Conservation (phyloP, 371 early-diverging fungal species). For the Mortierella sp. region DNA sequence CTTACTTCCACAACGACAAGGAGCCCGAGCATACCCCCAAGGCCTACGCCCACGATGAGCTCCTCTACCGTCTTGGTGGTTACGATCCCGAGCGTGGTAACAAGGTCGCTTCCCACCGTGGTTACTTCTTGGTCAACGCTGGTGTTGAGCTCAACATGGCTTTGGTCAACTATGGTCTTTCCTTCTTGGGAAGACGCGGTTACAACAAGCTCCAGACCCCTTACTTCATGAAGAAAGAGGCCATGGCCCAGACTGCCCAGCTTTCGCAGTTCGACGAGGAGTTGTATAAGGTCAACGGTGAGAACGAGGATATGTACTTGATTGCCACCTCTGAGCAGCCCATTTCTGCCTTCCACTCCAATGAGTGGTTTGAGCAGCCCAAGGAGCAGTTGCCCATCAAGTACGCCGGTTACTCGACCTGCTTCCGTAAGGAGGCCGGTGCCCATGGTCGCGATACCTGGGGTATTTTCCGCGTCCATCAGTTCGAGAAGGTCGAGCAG, state of each 20-base stretch:
- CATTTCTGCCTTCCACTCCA: conserved; percentile 96
- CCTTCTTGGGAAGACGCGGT: conserved; percentile 90
- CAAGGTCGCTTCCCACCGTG: conserved; percentile 99
- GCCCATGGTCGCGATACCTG: conserved; percentile 99
- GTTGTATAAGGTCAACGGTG: conserved; percentile 95
- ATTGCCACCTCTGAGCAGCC: conserved; percentile 99
- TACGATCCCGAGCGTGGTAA: conserved; percentile 94
- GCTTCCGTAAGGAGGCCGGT: conserved; percentile 99
- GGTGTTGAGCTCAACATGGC: conserved; percentile 98
- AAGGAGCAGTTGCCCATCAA: conserved; percentile 93
- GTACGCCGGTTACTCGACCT: conserved; percentile 99
- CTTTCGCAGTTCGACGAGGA: conserved; percentile 99
- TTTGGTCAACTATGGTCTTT: conserved; percentile 97
- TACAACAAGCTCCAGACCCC: conserved; percentile 99
- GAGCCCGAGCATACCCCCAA: conserved; percentile 77
- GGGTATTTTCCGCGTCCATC: conserved; percentile 99
- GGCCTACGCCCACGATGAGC: conserved; percentile 94
- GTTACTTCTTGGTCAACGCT: conserved; percentile 96
- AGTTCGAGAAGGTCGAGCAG: conserved; percentile 99
- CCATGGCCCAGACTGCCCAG: conserved; percentile 99
- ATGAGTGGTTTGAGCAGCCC: conserved; percentile 97
- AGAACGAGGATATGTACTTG: conserved; percentile 96
- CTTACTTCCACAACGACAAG: conserved; percentile 70
- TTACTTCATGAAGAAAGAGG: conserved; percentile 98
- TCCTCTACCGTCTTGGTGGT: conserved; percentile 92